These are phyloP conservation scores for Beauveria varroae DNA, from an alignment of 2,329 filamentous ascomycete species.

Conservation along the genomic window DNA sequence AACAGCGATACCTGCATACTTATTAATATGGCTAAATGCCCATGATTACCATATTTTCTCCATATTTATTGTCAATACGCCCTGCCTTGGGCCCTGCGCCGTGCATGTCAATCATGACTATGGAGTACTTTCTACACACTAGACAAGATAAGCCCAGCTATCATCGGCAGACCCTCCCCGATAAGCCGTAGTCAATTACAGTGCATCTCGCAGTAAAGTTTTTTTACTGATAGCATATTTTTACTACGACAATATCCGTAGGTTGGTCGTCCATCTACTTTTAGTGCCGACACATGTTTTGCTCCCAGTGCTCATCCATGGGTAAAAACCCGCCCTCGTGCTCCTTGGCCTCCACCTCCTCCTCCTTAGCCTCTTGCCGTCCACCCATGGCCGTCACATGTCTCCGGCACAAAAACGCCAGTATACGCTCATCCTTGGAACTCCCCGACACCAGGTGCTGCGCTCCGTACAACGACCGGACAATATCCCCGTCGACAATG, in stretches of 20 bases:
- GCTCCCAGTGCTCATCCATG: not conserved
- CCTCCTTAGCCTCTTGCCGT: not conserved
- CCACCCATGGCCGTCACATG: not conserved
- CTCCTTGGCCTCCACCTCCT: too few species aligned
- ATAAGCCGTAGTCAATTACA: not conserved
- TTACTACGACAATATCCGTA: not conserved
- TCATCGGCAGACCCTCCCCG: not conserved
- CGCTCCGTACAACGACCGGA: conserved; percentile 3
- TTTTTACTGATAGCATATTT: not conserved
- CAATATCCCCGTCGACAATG: conserved; percentile 4
- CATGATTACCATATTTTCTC: not conserved
- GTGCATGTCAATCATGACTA: not conserved
- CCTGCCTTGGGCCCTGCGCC: not conserved
- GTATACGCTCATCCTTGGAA: conserved; percentile 15
- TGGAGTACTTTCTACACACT: too few species aligned
- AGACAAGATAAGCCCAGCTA: not conserved
- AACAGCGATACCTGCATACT: conserved; percentile 7
- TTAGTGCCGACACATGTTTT: conserved; percentile 2
- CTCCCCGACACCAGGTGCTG: not conserved
- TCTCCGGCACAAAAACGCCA: conserved; percentile 13
- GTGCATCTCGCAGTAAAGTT: too few species aligned
- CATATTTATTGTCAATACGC: not conserved
- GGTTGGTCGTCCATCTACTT: not conserved
- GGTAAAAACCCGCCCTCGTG: not conserved
- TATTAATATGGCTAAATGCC: not conserved